Conservation (phyloP, 225 moss, liverwort and hornwort species). For the Pseudoscleropodium purum region DNA sequence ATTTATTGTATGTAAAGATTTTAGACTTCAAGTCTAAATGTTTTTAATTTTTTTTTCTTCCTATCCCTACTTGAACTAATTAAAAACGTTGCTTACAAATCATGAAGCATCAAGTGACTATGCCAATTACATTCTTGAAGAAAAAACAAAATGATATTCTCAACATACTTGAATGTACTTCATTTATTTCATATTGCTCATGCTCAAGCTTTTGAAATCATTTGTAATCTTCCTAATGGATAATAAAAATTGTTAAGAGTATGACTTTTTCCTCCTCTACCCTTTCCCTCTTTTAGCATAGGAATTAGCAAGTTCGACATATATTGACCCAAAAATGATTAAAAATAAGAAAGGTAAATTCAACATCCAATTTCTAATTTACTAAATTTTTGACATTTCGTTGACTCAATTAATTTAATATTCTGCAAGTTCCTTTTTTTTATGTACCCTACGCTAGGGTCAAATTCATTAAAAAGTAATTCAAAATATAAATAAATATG, state of each 20-base stretch:
- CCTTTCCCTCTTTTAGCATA: background rate
- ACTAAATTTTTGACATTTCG: background rate
- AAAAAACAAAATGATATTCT: background rate
- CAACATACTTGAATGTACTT: background rate
- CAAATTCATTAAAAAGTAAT: too few relatives aligned
- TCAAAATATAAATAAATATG: too few relatives aligned
- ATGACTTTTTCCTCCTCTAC: background rate
- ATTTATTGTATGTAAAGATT: background rate
- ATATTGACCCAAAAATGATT: background rate
- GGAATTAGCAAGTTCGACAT: background rate
- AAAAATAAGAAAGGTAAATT: background rate
- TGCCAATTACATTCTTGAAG: fast-evolving
- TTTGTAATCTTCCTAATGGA: background rate
- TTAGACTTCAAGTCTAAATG: fast-evolving
- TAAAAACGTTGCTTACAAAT: background rate
- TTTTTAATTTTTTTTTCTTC: background rate
- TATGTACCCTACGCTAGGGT: background rate
- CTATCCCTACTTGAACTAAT: fast-evolving
- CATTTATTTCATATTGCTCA: fast-evolving
- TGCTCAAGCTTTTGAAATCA: background rate
- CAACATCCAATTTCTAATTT: background rate
- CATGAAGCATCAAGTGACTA: background rate
- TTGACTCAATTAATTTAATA: too few relatives aligned
- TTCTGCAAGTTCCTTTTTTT: background rate
- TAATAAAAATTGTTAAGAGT: fast-evolving